A percentile compares a stretch with the other conserved stretches of the same genome.
Conservation (phyloP, 1,284 basidiomycete genomes). For the Cryptococcus floricola region DNA sequence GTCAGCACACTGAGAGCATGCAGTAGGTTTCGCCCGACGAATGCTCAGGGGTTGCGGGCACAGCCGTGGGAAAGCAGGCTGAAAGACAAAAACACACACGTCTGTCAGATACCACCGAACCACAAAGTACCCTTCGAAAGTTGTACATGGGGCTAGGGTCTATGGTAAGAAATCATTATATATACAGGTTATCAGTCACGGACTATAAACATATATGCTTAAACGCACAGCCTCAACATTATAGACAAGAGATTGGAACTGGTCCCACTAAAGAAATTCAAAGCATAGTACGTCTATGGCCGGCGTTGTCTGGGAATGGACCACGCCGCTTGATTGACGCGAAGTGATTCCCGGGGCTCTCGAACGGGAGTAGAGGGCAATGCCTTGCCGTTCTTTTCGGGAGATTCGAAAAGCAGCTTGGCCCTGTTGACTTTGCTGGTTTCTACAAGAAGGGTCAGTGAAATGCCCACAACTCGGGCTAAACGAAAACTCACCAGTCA, state of each 20-base stretch:
- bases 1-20: no score
- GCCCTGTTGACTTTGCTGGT: conserved; percentile 29
- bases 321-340: conserved; percentile 8
- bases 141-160: no score
- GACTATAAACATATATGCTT: background rate
- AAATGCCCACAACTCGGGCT: background rate
- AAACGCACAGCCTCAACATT: background rate
- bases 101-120: no score
- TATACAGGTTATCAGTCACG: background rate
- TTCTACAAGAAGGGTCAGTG: conserved; percentile 8
- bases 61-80: no score
- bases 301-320: conserved; percentile 19
- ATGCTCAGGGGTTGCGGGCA: no score
- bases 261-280: background rate
- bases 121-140: no score
- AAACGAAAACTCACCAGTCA: conserved; percentile 32
- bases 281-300: conserved; percentile 4
- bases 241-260: background rate
- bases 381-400: conserved; percentile 5
- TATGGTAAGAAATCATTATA: no score
- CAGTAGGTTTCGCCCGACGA: no score
- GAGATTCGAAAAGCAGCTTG: conserved; percentile 28
- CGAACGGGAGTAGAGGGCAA: conserved; percentile 11
- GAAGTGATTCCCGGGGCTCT: conserved; percentile 9
- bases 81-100: no score